Evolutionary conservation across 179 eudicot genomes (phyloP).

Genomic region (Beta macrorhiza): DNA sequence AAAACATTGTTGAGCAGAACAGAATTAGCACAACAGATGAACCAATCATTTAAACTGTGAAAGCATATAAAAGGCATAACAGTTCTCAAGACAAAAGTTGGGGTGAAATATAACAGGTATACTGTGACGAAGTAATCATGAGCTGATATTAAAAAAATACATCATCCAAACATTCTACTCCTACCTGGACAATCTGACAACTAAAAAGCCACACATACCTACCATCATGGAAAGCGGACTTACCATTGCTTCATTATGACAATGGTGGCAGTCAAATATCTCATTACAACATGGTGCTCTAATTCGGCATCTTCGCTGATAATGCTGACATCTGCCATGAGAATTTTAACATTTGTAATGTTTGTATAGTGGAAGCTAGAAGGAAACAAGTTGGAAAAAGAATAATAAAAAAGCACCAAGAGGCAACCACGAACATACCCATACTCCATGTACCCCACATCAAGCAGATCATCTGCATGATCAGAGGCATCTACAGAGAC

Average conservation of each 20-base stretch:
- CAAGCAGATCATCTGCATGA: slow-evolving; percentile 17
- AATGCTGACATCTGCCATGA: slow-evolving; percentile 46
- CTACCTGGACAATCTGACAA: not conserved
- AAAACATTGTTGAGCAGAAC: not conserved
- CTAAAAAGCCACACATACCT: slow-evolving; percentile 1
- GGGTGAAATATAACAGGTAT: not conserved
- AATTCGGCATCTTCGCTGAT: slow-evolving; percentile 55
- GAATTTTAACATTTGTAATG: not conserved
- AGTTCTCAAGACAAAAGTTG: not conserved
- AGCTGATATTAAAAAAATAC: not conserved
- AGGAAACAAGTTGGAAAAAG: not conserved
- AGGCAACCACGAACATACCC: slow-evolving; percentile 32
- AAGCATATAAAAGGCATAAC: not conserved
- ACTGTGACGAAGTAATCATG: not conserved
- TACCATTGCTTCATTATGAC: slow-evolving; percentile 67
- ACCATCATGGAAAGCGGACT: not conserved
- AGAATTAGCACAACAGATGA: not conserved
- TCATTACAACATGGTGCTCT: slow-evolving; percentile 69
- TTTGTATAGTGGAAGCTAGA: not conserved
- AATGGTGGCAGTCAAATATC: slow-evolving; percentile 57
- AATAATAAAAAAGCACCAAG: not conserved
- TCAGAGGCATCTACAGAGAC: slow-evolving; percentile 12
- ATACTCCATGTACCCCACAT: slow-evolving; percentile 39
- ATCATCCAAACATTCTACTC: not conserved
- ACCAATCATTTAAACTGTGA: not conserved